Evolutionary conservation across 2,329 filamentous ascomycete genomes (phyloP).

Genomic region (Beauveria sp.): DNA sequence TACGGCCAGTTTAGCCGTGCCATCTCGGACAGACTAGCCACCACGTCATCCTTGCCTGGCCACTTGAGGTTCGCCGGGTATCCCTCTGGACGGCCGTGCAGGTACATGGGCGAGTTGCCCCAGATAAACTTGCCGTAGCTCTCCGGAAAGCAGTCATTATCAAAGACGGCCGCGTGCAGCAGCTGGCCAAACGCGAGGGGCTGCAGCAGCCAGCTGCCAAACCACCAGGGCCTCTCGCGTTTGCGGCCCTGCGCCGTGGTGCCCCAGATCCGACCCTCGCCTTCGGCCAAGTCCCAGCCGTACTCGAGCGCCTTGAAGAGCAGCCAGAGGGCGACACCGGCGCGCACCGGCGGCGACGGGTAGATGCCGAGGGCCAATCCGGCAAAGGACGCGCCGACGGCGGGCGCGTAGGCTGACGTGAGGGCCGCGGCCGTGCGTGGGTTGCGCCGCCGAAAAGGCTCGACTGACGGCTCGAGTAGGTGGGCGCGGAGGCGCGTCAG

Average conservation of each 20-base stretch:
- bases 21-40: slow-evolving; percentile 76
- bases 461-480: slow-evolving; percentile 70
- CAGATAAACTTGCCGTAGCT: slow-evolving; percentile 45
- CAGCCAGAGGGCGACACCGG: slow-evolving; percentile 75
- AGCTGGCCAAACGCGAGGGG: slow-evolving; percentile 70
- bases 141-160: slow-evolving; percentile 61
- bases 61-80: slow-evolving; percentile 62
- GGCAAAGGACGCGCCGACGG: slow-evolving; percentile 81
- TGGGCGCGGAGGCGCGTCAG: slow-evolving; percentile 71
- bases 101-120: slow-evolving; percentile 69
- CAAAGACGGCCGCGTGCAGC: slow-evolving; percentile 68
- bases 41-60: slow-evolving; percentile 68
- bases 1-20: slow-evolving; percentile 78
- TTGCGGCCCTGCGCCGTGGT: slow-evolving; percentile 36
- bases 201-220: slow-evolving; percentile 76
- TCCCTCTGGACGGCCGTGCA: slow-evolving; percentile 62
- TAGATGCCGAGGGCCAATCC: slow-evolving; percentile 76
- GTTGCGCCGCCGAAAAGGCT: slow-evolving; percentile 75
- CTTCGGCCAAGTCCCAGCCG: slow-evolving; percentile 74
- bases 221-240: slow-evolving; percentile 69
- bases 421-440: slow-evolving; percentile 66
- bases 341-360: slow-evolving; percentile 56
- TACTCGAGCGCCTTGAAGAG: slow-evolving; percentile 80
- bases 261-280: slow-evolving; percentile 61
- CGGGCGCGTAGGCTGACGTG: slow-evolving; percentile 77